A percentile compares a stretch with the other conserved stretches of the same genome.
These are phyloP conservation scores for Quillaja saponaria DNA, from an alignment of 306 rosid genomes.

Conservation along the genomic window DNA sequence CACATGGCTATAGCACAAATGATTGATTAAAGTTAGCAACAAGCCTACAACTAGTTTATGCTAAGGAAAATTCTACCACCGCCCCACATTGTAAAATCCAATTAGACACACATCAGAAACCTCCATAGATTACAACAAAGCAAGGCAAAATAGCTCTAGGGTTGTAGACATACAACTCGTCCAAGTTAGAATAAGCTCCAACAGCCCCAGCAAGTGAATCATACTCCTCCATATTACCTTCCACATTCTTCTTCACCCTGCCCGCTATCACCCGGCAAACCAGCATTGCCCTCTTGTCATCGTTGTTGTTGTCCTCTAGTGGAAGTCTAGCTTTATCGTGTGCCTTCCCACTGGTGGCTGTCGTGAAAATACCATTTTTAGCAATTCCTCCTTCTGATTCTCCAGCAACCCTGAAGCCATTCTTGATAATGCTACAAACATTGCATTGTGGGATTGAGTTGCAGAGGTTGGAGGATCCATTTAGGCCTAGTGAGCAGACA, in stretches of 20 bases:
- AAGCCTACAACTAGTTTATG: too few relatives aligned
- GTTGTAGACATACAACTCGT: conserved; percentile 77
- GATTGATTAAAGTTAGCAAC: conserved; percentile 7
- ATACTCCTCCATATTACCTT: conserved; percentile 66
- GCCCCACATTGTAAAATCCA: neutral
- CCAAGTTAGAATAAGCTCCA: conserved; percentile 87
- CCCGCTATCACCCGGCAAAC: conserved; percentile 98
- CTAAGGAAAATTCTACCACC: conserved; percentile 9
- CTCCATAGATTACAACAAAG: conserved; percentile 90
- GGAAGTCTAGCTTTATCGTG: conserved; percentile 59
- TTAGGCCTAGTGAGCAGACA: conserved; percentile 74
- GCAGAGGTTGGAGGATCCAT: conserved; percentile 86
- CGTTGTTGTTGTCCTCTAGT: conserved; percentile 25
- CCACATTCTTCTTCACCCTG: conserved; percentile 82
- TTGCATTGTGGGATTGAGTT: conserved; percentile 67
- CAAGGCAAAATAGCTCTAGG: conserved; percentile 92
- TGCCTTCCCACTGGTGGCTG: conserved; percentile 90
- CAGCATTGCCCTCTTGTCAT: conserved; percentile 78
- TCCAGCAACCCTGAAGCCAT: conserved; percentile 56
- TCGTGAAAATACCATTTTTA: conserved; percentile 67
- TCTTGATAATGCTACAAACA: conserved; percentile 71
- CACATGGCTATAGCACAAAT: neutral
- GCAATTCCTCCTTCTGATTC: conserved; percentile 23
- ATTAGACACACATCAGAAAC: conserved; percentile 49
- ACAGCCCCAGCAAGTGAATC: conserved; percentile 75